Percentiles rank a stretch among this genome's conserved stretches.
These are phyloP conservation scores for Neofusicoccum sp. DNA, from an alignment of 2,329 filamentous ascomycete genomes.

Conservation along the genomic window DNA sequence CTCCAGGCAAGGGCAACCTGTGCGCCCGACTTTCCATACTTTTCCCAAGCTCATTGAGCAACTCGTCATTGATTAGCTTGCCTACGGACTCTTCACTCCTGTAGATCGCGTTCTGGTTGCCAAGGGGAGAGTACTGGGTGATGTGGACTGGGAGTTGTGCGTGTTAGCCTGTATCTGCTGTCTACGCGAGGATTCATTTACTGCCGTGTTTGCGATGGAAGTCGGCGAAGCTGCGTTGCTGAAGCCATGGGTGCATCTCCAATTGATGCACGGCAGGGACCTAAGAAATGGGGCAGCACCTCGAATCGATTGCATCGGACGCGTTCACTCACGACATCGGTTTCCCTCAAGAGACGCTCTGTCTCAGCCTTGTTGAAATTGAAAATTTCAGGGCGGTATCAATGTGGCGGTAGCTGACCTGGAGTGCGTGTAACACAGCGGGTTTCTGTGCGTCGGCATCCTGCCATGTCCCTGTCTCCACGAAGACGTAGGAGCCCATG, in stretches of 20 bases:
- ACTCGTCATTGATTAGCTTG: constrained; percentile 62
- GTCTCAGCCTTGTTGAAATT: constrained; percentile 53
- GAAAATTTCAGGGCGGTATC: constrained; percentile 57
- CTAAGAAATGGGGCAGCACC: constrained; percentile 17
- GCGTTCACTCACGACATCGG: constrained; percentile 31
- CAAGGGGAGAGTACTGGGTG: constrained; percentile 83
- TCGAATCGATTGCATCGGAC: background rate
- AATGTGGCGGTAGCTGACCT: constrained; percentile 37
- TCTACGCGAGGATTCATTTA: constrained; percentile 65
- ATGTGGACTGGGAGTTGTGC: constrained; percentile 68
- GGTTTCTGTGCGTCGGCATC: constrained; percentile 64
- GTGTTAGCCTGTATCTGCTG: constrained; percentile 66
- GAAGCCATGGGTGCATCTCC: constrained; percentile 55
- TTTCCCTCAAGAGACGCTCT: constrained; percentile 46
- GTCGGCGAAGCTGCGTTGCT: constrained; percentile 48
- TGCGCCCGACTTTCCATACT: constrained; percentile 71
- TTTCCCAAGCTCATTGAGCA: constrained; percentile 68
- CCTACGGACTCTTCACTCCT: constrained; percentile 68
- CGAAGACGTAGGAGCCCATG: background rate
- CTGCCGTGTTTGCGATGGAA: constrained; percentile 52
- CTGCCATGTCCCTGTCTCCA: constrained; percentile 64
- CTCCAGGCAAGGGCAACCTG: constrained; percentile 86
- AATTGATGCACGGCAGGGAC: constrained; percentile 52
- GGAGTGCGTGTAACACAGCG: constrained; percentile 46
- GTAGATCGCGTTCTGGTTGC: constrained; percentile 59